Percentiles rank a stretch among this genome's conserved stretches.
Evolutionary conservation across 441 rosid genomes (phyloP).

Genomic region (Cnidoscolus chayamansa): DNA sequence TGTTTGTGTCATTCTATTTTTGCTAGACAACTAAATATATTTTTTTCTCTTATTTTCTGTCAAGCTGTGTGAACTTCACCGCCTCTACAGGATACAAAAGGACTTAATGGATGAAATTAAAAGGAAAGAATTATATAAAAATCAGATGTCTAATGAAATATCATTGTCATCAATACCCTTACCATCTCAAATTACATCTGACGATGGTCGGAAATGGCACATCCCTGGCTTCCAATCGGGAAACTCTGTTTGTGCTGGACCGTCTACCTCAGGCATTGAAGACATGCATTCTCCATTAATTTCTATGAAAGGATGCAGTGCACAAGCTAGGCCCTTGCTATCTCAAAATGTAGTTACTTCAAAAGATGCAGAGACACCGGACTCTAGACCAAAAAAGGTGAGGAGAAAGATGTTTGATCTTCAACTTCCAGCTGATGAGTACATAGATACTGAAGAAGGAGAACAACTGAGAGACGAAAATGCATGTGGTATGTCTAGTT

Average conservation of each 20-base stretch:
- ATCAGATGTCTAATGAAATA: slow-evolving; percentile 41
- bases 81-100: slow-evolving; percentile 69
- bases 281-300: slow-evolving; percentile 64
- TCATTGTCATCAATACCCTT: slow-evolving; percentile 61
- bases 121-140: slow-evolving; percentile 48
- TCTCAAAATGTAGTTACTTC: slow-evolving; percentile 59
- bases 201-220: slow-evolving; percentile 64
- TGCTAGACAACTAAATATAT: slow-evolving; percentile 16
- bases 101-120: slow-evolving; percentile 64
- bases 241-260: slow-evolving; percentile 49
- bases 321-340: slow-evolving; percentile 51
- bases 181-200: slow-evolving; percentile 60
- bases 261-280: slow-evolving; percentile 56
- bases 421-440: slow-evolving; percentile 85
- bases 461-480: slow-evolving; percentile 48
- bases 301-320: slow-evolving; percentile 56
- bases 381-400: slow-evolving; percentile 64
- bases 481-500: slow-evolving; percentile 39
- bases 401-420: slow-evolving; percentile 85
- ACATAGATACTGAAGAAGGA: slow-evolving; percentile 64
- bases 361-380: slow-evolving; percentile 52
- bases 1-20: slow-evolving; percentile 18
- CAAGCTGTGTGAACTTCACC: slow-evolving; percentile 84
- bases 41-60: slow-evolving; percentile 12
- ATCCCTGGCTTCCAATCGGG: slow-evolving; percentile 48